A percentile compares a stretch with the other conserved stretches of the same genome.
Evolutionary conservation across 2,329 filamentous ascomycete species (phyloP).

Genomic region (Pseudogymnoascus sp.): DNA sequence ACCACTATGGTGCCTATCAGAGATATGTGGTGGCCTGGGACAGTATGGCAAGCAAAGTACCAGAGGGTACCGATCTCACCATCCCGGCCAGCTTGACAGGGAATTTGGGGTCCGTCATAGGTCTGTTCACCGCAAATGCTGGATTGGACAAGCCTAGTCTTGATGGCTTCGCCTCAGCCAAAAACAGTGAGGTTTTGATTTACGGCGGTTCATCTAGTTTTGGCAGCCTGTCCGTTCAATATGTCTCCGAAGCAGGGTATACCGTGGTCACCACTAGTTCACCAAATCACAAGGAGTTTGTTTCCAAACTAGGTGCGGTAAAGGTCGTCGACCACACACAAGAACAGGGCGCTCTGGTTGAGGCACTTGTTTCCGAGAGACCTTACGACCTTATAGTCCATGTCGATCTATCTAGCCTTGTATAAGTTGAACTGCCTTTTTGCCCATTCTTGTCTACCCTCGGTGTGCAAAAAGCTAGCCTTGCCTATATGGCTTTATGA

Average conservation of each 20-base stretch:
- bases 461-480: not conserved
- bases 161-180: too few species aligned
- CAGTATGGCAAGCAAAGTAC: conserved; percentile 18
- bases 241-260: conserved; percentile 38
- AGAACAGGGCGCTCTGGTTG: too few species aligned
- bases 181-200: conserved; percentile 30
- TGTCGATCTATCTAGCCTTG: conserved; percentile 10
- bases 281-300: conserved; percentile 25
- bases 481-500: not conserved
- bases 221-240: conserved; percentile 41
- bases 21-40: too few species aligned
- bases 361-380: too few species aligned
- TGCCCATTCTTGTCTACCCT: not conserved
- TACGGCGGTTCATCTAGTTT: conserved; percentile 47
- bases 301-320: conserved; percentile 26
- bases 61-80: conserved; percentile 4
- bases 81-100: too few species aligned
- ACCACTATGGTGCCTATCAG: conserved; percentile 18
- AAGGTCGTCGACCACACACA: conserved; percentile 24
- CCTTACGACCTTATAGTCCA: not conserved
- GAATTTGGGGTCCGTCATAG: conserved; percentile 13
- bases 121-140: conserved; percentile 22
- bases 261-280: conserved; percentile 40
- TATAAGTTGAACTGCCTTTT: not conserved
- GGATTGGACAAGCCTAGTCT: too few species aligned